Conservation (phyloP, 148 eudicot species). For the Bassia scoparia region DNA sequence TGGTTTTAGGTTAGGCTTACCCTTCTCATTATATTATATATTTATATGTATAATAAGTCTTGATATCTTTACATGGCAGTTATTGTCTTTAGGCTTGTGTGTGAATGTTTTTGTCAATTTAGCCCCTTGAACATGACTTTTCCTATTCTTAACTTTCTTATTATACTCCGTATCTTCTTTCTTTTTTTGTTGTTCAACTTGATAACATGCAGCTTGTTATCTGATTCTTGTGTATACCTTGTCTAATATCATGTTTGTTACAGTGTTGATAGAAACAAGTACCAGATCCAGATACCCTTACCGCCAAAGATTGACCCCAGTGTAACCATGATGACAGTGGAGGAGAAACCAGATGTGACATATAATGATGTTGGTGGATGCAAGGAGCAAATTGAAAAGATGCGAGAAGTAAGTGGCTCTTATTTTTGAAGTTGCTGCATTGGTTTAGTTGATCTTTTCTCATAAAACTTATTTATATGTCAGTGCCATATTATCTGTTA, state of each 20-base stretch:
- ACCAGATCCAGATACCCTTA: constrained; percentile 91
- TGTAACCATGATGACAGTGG: constrained; percentile 99
- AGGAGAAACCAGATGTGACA: constrained; percentile 97
- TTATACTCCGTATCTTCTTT: neutral
- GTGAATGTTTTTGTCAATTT: neutral
- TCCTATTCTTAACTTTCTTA: neutral
- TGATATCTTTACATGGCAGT: neutral
- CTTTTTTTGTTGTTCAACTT: neutral
- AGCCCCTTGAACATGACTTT: neutral
- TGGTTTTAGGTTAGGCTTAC: neutral
- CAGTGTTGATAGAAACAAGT: constrained; percentile 87
- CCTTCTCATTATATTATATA: neutral
- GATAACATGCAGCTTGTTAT: neutral
- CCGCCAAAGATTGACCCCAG: constrained; percentile 98
- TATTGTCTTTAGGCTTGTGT: neutral
- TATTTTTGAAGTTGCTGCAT: neutral
- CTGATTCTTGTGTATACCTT: neutral
- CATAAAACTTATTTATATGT: neutral
- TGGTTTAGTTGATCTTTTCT: neutral
- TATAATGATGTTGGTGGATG: constrained; percentile 98
- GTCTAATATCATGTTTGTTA: constrained; percentile 9
- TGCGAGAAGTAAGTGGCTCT: constrained; percentile 71
- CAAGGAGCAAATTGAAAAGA: constrained; percentile 95
- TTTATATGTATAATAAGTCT: neutral
- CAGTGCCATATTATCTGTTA: neutral